Evolutionary conservation across 148 eudicot genomes (phyloP).

Genomic region (Persicaria maculosa): DNA sequence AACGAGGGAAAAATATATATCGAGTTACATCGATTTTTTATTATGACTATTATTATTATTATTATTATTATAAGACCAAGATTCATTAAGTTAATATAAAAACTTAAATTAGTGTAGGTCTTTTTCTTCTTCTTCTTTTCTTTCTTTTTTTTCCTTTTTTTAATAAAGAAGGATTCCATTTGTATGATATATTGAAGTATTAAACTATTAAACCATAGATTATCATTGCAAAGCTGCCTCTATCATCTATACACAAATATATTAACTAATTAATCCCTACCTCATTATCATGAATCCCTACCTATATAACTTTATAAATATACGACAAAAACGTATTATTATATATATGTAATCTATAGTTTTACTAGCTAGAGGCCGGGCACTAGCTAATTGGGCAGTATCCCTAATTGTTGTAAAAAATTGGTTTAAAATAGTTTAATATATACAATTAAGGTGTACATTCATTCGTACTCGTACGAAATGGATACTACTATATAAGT

Average conservation of each 20-base stretch:
- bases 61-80: too few species aligned
- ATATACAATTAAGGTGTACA: too few species aligned
- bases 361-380: not conserved
- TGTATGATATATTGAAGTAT: not conserved
- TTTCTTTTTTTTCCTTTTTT: not conserved
- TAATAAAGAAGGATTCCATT: slow-evolving; percentile 2
- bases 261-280: not conserved
- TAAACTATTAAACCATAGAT: not conserved
- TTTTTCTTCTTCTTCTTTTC: not conserved
- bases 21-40: too few species aligned
- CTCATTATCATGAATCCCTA: slow-evolving; percentile 6
- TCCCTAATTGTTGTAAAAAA: not conserved
- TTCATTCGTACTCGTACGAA: too few species aligned
- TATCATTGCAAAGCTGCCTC: not conserved
- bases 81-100: too few species aligned
- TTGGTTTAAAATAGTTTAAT: not conserved
- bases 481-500: too few species aligned
- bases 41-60: too few species aligned
- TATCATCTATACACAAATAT: not conserved
- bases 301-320: not conserved
- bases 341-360: not conserved
- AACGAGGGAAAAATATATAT: too few species aligned
- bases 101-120: not conserved
- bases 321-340: not conserved
- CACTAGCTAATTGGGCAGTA: not conserved